Percentiles rank a stretch among this genome's conserved stretches.
Evolutionary conservation across 2,329 filamentous ascomycete species (phyloP).

Genomic region (Epichloe elymi): DNA sequence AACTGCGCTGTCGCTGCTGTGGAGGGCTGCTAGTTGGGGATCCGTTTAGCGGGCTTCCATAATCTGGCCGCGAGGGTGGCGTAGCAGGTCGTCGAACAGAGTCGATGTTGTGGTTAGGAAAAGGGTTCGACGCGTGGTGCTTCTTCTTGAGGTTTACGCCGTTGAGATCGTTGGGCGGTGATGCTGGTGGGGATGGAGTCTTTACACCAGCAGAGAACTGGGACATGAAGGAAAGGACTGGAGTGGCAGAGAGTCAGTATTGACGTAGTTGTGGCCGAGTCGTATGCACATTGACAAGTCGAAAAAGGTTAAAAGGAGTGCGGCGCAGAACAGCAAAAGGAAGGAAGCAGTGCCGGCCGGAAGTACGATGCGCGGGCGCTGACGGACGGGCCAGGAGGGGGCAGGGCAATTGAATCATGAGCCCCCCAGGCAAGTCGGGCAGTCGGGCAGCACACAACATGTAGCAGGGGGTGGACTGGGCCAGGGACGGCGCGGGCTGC

Average conservation of each 20-base stretch:
- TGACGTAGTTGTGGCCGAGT: background rate
- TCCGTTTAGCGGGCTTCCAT: constrained; percentile 28
- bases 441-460: background rate
- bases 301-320: background rate
- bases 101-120: constrained; percentile 24
- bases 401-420: constrained; percentile 3
- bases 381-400: background rate
- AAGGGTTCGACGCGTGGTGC: constrained; percentile 18
- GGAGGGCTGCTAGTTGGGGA: constrained; percentile 29
- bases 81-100: constrained; percentile 23
- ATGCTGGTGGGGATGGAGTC: constrained; percentile 31
- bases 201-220: constrained; percentile 49
- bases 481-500: background rate
- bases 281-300: background rate
- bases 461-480: background rate
- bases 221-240: constrained; percentile 84
- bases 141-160: constrained; percentile 17
- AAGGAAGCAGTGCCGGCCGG: background rate
- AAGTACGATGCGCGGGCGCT: background rate
- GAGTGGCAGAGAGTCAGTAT: constrained; percentile 6
- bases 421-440: background rate
- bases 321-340: background rate
- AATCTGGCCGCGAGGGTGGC: constrained; percentile 26
- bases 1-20: constrained; percentile 31
- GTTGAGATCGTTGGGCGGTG: constrained; percentile 26